Base-by-base conservation (phyloP, 2,329 filamentous ascomycete species). In the Hypoxylon sp. region DNA sequence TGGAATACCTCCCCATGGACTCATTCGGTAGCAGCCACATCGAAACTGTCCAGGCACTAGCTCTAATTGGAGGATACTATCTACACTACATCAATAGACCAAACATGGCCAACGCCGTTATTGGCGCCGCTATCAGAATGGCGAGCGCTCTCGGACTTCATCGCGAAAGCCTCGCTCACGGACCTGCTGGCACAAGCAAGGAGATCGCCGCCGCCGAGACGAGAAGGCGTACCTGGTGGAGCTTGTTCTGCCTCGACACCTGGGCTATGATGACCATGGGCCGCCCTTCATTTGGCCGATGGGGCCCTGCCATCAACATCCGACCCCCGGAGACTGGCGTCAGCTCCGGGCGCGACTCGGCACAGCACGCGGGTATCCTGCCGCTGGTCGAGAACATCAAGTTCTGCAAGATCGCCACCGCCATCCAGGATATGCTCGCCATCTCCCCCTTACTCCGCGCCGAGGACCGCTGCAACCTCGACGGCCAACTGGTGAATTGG, bases 361-460 rank as follows among this genome's bases (percentile, higher is more conserved):
- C 81, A 0, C 89, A 88, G 73, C 84, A 91, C 52, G 85, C 90
- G 1, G 89, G 89, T 61, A 88, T 92, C 60, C 83, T 94, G 3
- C 91, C 91, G 0, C 80, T 94, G 14, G 88, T 92, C 29, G 90
- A 94, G 78, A 93, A 92, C 77, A 91, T 93, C 70, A 89, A 90
- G 55, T 94, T 94, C 79, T 93, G 91, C 81, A 92, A 91, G 78
- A 92, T 95, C 66, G 90, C 91, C 19, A 93, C 92, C 0, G 87
- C 89, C 67, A 91, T 94, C 63, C 92, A 95, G 77, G 92, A 95
- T 74, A 86, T 89, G 57, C 84, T 95, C 2, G 91, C 91, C 14
- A 88, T 91, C 59, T 87, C 88, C 1, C 91, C 92, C 0, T 82
- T 93, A 1, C 85, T 93, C 1, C 85, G 86, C n/a, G 83, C 86